Base-by-base conservation (phyloP, 768 basidiomycete species). In the Filobasidium wieringae region DNA sequence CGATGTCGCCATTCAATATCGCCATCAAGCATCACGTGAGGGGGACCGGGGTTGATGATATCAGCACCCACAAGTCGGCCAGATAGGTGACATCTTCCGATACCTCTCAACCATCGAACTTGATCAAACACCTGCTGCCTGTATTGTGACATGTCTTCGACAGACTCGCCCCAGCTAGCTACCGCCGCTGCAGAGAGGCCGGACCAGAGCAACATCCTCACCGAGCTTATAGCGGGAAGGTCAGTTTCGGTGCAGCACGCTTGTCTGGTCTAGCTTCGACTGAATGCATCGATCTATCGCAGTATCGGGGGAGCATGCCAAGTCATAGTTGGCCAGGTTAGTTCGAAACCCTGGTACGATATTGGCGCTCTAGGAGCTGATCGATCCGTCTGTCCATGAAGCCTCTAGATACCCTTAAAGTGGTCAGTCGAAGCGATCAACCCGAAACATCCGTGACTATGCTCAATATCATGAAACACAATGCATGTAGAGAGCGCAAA, bases 291-390 rank as follows among this genome's bases (percentile, higher is more conserved):
- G 56, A 36, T 57, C 15, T 47, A 37, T 30, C 33, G 41, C 49
- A 57, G 56, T 50, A 37, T 88, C 7, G 92, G 75, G 24, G 93
- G 93, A n/a, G 90, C 90, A 1, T 84, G 88, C 0, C 93, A 97
- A 66, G 92, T 97, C 12, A 77, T 96, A 11, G 86, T 91, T n/a
- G 90, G 92, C 2, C 92, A 93, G 64, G 90, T 90, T 53, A 52
- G 75, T 67, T 14, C 22, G 2, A 6, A 17, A 5, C 29, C 14
- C 7, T 36, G 7, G n/a, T n/a, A n/a, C 31, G 31, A 24, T 27
- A 7, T 19, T 5, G 15, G 24, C 17, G 6, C 27, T 53, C 2
- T 3, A 4, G n/a, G 2, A 4, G 36, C 22, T 47, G n/a, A 47
- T 17, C 17, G 5, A 2, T 4, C 12, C 33, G 14, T 22, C 27